A percentile compares a stretch with the other conserved stretches of the same genome.
phyloP scores from a whole-genome alignment of 768 basidiomycete genomes.

The Coprinopsis sp. region DNA sequence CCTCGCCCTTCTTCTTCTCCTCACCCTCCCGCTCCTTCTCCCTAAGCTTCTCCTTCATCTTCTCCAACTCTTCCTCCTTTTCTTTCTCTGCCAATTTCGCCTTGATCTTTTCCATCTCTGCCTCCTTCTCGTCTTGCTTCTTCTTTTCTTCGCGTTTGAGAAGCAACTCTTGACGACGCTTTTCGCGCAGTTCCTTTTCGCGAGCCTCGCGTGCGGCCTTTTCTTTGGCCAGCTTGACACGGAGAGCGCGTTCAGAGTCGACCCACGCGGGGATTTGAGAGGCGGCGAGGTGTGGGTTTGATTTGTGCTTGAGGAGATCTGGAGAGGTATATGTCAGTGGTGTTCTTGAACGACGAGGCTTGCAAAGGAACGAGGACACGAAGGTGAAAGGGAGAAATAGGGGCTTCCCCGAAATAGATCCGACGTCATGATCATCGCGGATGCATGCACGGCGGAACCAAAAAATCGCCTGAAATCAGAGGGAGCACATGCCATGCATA shows the following conservation, averaged over 20 bases:
- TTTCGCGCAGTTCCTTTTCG: conserved; percentile 54
- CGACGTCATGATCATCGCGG: too few relatives aligned
- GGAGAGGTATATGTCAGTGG: not conserved
- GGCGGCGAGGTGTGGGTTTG: conserved; percentile 72
- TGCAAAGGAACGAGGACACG: not conserved
- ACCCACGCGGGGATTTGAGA: conserved; percentile 69
- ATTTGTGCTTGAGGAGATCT: conserved; percentile 85
- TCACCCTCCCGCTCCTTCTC: conserved; percentile 38
- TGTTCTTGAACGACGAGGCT: not conserved
- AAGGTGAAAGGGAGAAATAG: not conserved
- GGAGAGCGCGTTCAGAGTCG: conserved; percentile 65
- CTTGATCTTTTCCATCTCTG: conserved; percentile 50
- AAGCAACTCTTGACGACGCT: conserved; percentile 48
- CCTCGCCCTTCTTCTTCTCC: conserved; percentile 2
- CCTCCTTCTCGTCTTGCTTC: conserved; percentile 62
- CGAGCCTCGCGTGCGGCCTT: conserved; percentile 66
- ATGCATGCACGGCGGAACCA: too few relatives aligned
- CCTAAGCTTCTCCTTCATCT: conserved; percentile 38
- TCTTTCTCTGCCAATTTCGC: conserved; percentile 50
- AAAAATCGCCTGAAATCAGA: too few relatives aligned
- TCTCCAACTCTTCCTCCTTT: conserved; percentile 38
- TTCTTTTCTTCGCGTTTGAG: conserved; percentile 58
- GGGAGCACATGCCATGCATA: too few relatives aligned
- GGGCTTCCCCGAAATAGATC: not conserved
- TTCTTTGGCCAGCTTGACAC: conserved; percentile 68